Evolutionary conservation across 2,329 filamentous ascomycete genomes (phyloP), one percentile per base, ranked within the genome.

Genomic region (Torrubiella hemipterigena): DNA sequence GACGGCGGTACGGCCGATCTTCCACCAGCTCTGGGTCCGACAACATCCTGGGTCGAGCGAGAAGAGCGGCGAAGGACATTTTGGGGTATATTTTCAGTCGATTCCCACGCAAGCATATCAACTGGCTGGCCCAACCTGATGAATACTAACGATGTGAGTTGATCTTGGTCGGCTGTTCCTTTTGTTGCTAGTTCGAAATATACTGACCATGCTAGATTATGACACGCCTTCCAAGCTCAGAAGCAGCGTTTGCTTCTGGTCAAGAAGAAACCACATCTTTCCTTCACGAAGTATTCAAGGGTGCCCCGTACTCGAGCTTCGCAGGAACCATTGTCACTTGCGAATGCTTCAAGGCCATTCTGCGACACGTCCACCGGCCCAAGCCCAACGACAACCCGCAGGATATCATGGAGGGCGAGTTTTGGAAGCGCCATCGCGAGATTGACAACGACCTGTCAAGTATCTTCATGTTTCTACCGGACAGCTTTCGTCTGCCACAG

Each of bases 41-140:
- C 85, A 0, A 72, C 69, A 43, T 82, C 85, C 46, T 93, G 84
- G 84, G 76, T 73, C 1, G 89, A 95, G 38, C 40, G 63, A 14
- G 65, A 69, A 36, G 87, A 96, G 53, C 69, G 87, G 31, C 69
- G 89, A 35, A 69, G 89, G 41, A 77, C 81, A 0, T 93, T 94
- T 44, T 95, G 89, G 89, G 73, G 78, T 41, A 69, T 77, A 1
- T 95, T 89, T 46, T 81, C 77, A 42, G 68, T 82, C 25, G 87
- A 95, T 51, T 72, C 82, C 17, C 93, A 93, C 55, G 79, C 83
- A 3, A 85, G 81, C 45, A 82, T 93, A 31, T 85, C 84, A 10
- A 93, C 86, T 4, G 87, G 87, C 3, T 95, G 87, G 87, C 84
- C 87, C 0, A 79, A 83, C 61, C 61, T 77, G 17, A 76, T 94